Percentiles rank a stretch among this genome's conserved stretches.
These are phyloP conservation scores for Torulaspora franciscae DNA, from an alignment of 805 yeast species.

Conservation along the genomic window DNA sequence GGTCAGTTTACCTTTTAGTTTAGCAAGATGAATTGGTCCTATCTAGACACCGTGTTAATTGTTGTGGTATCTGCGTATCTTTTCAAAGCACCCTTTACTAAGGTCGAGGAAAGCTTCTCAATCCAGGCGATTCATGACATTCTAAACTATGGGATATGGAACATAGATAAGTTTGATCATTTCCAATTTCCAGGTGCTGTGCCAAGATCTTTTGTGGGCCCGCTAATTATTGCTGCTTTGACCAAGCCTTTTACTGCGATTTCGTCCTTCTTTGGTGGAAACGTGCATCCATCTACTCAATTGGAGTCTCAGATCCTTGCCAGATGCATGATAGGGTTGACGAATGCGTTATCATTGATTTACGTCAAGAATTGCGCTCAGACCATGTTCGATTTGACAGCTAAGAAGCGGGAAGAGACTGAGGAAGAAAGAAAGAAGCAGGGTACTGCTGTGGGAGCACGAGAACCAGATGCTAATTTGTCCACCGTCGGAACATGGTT, in stretches of 20 bases:
- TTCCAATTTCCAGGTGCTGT: conserved; percentile 79
- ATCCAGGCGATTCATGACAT: conserved; percentile 86
- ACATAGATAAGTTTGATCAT: conserved; percentile 60
- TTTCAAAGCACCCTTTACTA: conserved; percentile 69
- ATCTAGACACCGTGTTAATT: conserved; percentile 38
- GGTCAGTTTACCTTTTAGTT: background rate
- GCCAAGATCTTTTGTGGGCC: conserved; percentile 78
- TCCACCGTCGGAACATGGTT: conserved; percentile 51
- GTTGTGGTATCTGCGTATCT: conserved; percentile 47
- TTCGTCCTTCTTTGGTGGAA: conserved; percentile 12
- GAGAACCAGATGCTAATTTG: conserved; percentile 10
- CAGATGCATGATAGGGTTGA: conserved; percentile 57
- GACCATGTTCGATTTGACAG: conserved; percentile 14
- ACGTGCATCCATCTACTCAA: conserved; percentile 35
- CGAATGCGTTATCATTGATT: conserved; percentile 52
- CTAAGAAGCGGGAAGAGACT: conserved; percentile 15
- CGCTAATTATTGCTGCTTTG: conserved; percentile 48
- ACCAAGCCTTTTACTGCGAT: conserved; percentile 38
- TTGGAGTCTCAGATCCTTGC: conserved; percentile 49
- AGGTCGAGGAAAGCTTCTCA: conserved; percentile 92
- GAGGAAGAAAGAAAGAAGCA: conserved; percentile 14
- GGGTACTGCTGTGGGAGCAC: conserved; percentile 10
- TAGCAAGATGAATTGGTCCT: conserved; percentile 25
- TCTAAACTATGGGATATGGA: conserved; percentile 51
- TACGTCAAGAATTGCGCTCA: conserved; percentile 44